A percentile compares a stretch with the other conserved stretches of the same genome.
Evolutionary conservation across 73 alveolate species (phyloP).

Genomic region (Urostyla sp.): DNA sequence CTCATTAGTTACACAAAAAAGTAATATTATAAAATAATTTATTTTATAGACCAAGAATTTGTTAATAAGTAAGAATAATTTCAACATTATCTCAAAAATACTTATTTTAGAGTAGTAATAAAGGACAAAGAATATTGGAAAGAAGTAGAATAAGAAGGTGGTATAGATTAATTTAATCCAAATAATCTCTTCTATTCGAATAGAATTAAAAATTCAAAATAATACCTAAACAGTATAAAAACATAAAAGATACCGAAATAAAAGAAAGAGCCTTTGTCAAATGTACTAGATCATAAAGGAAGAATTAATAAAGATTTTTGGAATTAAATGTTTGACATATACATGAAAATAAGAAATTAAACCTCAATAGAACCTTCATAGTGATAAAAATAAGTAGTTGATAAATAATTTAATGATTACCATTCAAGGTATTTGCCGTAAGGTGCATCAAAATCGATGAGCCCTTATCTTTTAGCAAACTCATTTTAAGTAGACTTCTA

Average conservation of each 20-base stretch:
- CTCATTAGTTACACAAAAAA: too few species aligned
- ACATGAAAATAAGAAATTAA: background rate
- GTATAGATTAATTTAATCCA: conserved; percentile 22
- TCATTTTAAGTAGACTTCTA: conserved; percentile 49
- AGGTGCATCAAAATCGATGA: conserved; percentile 53
- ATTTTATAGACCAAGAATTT: background rate
- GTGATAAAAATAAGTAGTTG: background rate
- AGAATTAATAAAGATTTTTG: conserved; percentile 26
- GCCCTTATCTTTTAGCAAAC: conserved; percentile 44
- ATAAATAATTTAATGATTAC: conserved; percentile 16
- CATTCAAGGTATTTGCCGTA: background rate
- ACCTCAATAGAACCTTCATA: background rate
- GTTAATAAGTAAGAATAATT: background rate
- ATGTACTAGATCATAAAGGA: conserved; percentile 20
- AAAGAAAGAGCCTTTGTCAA: background rate
- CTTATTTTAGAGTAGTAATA: conserved; percentile 36
- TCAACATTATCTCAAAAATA: conserved; percentile 1
- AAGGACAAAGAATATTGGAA: conserved; percentile 43
- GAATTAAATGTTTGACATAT: background rate
- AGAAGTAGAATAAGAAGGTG: conserved; percentile 28
- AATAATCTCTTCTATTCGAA: background rate
- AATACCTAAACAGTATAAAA: background rate
- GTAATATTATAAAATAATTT: background rate
- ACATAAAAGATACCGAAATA: background rate
- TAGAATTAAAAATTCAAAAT: background rate